These are phyloP conservation scores for Candida broadrunensis DNA, from an alignment of 805 yeast genomes.

Conservation along the genomic window DNA sequence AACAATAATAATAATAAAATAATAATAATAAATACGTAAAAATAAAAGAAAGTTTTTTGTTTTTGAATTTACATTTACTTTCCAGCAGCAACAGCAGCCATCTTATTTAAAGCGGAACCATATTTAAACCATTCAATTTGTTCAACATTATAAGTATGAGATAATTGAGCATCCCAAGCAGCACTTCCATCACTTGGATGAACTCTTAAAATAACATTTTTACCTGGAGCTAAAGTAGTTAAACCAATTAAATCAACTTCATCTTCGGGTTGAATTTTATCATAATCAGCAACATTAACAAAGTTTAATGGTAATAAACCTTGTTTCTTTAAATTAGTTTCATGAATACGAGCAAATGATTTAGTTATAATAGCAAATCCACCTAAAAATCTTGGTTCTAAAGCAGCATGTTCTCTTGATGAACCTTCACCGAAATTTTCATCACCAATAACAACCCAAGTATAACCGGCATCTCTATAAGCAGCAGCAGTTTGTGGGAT, in stretches of 20 bases:
- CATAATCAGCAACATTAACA: constrained; percentile 84
- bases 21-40: too few species aligned
- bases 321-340: constrained; percentile 99
- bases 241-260: constrained; percentile 85
- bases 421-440: constrained; percentile 99
- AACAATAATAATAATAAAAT: too few species aligned
- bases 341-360: constrained; percentile 98
- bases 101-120: constrained; percentile 98
- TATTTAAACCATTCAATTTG: constrained; percentile 99
- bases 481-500: constrained; percentile 96
- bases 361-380: constrained; percentile 97
- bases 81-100: constrained; percentile 43
- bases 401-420: constrained; percentile 99
- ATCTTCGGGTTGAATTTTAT: constrained; percentile 88
- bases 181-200: constrained; percentile 70
- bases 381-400: constrained; percentile 99
- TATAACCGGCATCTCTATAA: constrained; percentile 89
- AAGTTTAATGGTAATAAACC: constrained; percentile 98
- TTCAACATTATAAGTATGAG: constrained; percentile 95
- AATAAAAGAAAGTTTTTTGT: too few species aligned
- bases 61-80: not conserved
- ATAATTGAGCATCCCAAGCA: constrained; percentile 85
- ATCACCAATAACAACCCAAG: constrained; percentile 98
- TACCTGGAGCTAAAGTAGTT: constrained; percentile 87
- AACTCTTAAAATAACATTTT: constrained; percentile 75